Evolutionary conservation across 1,284 basidiomycete species (phyloP).

Genomic region (Amylostereum chailletii): DNA sequence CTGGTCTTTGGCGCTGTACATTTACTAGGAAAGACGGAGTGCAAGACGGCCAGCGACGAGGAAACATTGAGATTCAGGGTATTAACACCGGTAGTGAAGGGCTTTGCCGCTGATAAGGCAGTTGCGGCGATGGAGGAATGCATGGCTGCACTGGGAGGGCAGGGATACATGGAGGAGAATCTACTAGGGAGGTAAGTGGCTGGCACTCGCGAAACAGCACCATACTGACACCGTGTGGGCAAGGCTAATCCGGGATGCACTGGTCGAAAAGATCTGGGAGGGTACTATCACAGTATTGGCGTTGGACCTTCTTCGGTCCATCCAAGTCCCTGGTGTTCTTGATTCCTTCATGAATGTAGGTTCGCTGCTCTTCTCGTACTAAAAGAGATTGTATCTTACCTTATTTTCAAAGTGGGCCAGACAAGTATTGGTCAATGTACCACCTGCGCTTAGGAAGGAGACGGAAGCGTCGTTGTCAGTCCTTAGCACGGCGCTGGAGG

Average conservation of each 20-base stretch:
- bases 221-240: background rate
- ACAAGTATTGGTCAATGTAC: slow-evolving; percentile 32
- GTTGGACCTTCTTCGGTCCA: slow-evolving; percentile 55
- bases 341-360: slow-evolving; percentile 28
- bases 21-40: slow-evolving; percentile 58
- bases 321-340: slow-evolving; percentile 29
- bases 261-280: slow-evolving; percentile 82
- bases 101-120: slow-evolving; percentile 60
- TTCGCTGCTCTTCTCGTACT: background rate
- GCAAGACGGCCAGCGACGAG: slow-evolving; percentile 34
- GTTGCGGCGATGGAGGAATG: slow-evolving; percentile 61
- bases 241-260: slow-evolving; percentile 50
- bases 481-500: slow-evolving; percentile 28
- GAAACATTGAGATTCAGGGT: slow-evolving; percentile 52
- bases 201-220: background rate
- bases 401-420: slow-evolving; percentile 42
- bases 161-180: slow-evolving; percentile 80
- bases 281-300: slow-evolving; percentile 64
- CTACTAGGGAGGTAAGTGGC: slow-evolving; percentile 45
- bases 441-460: slow-evolving; percentile 19
- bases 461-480: slow-evolving; percentile 21
- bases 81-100: slow-evolving; percentile 66
- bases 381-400: background rate
- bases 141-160: slow-evolving; percentile 70
- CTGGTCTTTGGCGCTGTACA: slow-evolving; percentile 49